Base-by-base conservation (phyloP, 176 grass and related monocot species). In the Cocos nucifera region DNA sequence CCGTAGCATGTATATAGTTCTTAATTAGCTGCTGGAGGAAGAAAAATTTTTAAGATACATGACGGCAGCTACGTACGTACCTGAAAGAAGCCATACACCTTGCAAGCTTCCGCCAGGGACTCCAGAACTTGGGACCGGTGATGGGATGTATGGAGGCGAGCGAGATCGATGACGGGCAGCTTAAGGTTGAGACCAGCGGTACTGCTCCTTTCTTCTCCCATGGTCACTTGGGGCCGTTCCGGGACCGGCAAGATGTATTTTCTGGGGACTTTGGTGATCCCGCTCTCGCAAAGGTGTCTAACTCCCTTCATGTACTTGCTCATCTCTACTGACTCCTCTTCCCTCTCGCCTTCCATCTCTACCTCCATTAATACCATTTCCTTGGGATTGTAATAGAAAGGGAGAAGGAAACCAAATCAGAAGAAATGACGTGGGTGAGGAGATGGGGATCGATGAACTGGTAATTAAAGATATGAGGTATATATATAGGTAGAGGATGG, bases 11-110 rank as follows among this genome's bases (percentile, higher is more conserved):
- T 21, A 21, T 21, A 21, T 21, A 21, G 21, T 21, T 21, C 21
- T 21, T 21, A 21, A 21, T 21, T 21, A 21, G 1, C 1, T 21
- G 21, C 21, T 1, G 1, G 21, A 21, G 21, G 23, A 23, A 23
- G 23, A 35, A 35, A 35, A 2, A 21, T 21, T 21, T 21, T 21
- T 21, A 21, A 1, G 32, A 35, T 8, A 9, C 32, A 35, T 35
- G 6, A 23, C 7, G 10, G 10, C 23, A 21, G 21, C 21, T 21
- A 21, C 21, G 21, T 21, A 21, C 21, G 21, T 5, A 86, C 65
- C 83, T 97, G 93, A 16, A 98, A 98, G 84, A 98, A 98, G 7
- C 93, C 93, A 25, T 76, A 79, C 1, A 83, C 69, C 10, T 75
- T 66, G 78, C 87, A 98, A 16, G 93, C 93, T 0, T 67, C 59